Evolutionary conservation across 2,329 filamentous ascomycete genomes (phyloP).

Genomic region (Gyromitra esculenta): DNA sequence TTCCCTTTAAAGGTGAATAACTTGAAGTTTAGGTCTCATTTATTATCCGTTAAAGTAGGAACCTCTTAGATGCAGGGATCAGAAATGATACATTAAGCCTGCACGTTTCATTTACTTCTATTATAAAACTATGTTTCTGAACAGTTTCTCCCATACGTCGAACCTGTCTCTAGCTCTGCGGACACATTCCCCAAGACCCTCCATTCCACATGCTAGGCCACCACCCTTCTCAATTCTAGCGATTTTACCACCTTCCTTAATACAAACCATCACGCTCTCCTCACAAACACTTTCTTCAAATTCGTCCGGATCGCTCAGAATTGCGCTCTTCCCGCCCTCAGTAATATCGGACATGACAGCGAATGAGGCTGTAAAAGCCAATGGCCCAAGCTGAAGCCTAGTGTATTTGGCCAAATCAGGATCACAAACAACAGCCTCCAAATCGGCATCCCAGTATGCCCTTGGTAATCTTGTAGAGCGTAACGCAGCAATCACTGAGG

Average conservation of each 20-base stretch:
- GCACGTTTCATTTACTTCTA: neutral
- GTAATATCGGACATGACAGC: constrained; percentile 72
- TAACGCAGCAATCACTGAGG: constrained; percentile 81
- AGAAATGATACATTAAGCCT: constrained; percentile 1
- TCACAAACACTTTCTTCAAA: constrained; percentile 87
- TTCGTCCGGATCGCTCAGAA: constrained; percentile 86
- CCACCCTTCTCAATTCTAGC: constrained; percentile 84
- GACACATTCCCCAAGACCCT: constrained; percentile 61
- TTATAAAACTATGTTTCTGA: constrained; percentile 36
- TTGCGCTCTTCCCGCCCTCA: constrained; percentile 69
- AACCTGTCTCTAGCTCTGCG: constrained; percentile 47
- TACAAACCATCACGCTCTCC: constrained; percentile 82
- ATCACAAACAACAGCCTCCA: constrained; percentile 80
- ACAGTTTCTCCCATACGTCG: constrained; percentile 39
- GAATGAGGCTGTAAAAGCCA: constrained; percentile 81
- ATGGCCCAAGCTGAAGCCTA: constrained; percentile 69
- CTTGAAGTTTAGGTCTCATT: neutral
- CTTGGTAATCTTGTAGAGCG: constrained; percentile 78
- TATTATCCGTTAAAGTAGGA: constrained; percentile 6
- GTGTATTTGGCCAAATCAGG: constrained; percentile 67
- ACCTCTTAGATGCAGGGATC: neutral
- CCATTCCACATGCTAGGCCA: constrained; percentile 74
- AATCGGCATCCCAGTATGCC: constrained; percentile 84
- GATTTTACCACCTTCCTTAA: constrained; percentile 70
- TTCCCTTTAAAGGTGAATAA: neutral